A percentile compares a stretch with the other conserved stretches of the same genome.
Conservation (phyloP, 176 grass and related monocot species). For the Hordeum vulgare region DNA sequence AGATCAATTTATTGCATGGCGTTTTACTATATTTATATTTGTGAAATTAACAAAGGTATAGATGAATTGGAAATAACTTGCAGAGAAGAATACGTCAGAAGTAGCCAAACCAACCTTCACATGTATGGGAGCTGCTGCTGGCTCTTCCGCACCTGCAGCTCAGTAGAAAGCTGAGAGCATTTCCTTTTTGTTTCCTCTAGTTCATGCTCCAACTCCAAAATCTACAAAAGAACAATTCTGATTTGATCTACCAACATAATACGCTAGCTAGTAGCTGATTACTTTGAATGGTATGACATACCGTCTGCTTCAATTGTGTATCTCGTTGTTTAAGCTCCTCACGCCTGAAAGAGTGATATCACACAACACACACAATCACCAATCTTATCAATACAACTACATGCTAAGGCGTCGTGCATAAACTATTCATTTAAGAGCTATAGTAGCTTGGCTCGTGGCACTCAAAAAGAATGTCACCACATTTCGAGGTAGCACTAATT, state of each 20-base stretch:
- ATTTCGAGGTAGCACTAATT: slow-evolving; percentile 9
- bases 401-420: background rate
- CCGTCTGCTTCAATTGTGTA: slow-evolving; percentile 61
- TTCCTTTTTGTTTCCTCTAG: slow-evolving; percentile 66
- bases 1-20: background rate
- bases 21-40: background rate
- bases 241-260: background rate
- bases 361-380: background rate
- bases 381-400: background rate
- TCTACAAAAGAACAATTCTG: slow-evolving; percentile 34
- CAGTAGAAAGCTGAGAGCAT: slow-evolving; percentile 42
- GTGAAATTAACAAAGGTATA: background rate
- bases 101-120: slow-evolving; percentile 31
- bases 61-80: background rate
- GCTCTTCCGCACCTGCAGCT: slow-evolving; percentile 31
- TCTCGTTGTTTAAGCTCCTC: slow-evolving; percentile 62
- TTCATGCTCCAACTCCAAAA: slow-evolving; percentile 63
- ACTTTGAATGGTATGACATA: slow-evolving; percentile 28
- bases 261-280: background rate
- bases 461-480: background rate
- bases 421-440: background rate
- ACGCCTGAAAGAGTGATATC: slow-evolving; percentile 40
- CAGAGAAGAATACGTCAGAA: background rate
- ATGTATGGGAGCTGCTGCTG: slow-evolving; percentile 27
- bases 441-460: background rate